Conservation (phyloP, 169 alveolate species). For the Plasmodium gaboni region DNA sequence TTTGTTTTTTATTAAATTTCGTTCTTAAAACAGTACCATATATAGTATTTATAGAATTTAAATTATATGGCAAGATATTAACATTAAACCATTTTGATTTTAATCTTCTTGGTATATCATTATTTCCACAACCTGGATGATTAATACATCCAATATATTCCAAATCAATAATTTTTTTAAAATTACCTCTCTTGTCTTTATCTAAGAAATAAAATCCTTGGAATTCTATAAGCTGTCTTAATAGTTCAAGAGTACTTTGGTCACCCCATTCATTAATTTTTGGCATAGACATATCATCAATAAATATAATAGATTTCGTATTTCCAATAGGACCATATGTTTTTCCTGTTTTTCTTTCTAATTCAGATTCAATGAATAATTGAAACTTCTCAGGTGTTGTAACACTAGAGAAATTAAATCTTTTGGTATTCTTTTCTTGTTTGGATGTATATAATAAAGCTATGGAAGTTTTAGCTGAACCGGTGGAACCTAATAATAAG, state of each 20-base stretch:
- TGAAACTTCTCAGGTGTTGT: slow-evolving; percentile 96
- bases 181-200: slow-evolving; percentile 95
- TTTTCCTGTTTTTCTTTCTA: slow-evolving; percentile 94
- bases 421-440: slow-evolving; percentile 91
- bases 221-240: slow-evolving; percentile 94
- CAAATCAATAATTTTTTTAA: slow-evolving; percentile 92
- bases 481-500: slow-evolving; percentile 95
- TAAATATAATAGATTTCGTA: slow-evolving; percentile 93
- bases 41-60: slow-evolving; percentile 95
- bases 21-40: slow-evolving; percentile 95
- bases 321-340: slow-evolving; percentile 95
- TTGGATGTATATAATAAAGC: slow-evolving; percentile 92
- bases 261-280: slow-evolving; percentile 97
- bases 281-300: slow-evolving; percentile 98
- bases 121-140: slow-evolving; percentile 98
- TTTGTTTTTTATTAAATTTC: slow-evolving; percentile 91
- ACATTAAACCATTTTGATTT: slow-evolving; percentile 95
- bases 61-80: slow-evolving; percentile 96
- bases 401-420: slow-evolving; percentile 95
- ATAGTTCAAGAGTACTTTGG: slow-evolving; percentile 95
- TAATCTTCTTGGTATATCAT: slow-evolving; percentile 97
- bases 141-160: slow-evolving; percentile 96
- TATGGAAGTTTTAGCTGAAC: slow-evolving; percentile 97
- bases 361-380: slow-evolving; percentile 95
- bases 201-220: slow-evolving; percentile 95